Evolutionary conservation across 805 yeast species (phyloP), one percentile per base, ranked within the genome.

Genomic region (Metschnikowia sp.): DNA sequence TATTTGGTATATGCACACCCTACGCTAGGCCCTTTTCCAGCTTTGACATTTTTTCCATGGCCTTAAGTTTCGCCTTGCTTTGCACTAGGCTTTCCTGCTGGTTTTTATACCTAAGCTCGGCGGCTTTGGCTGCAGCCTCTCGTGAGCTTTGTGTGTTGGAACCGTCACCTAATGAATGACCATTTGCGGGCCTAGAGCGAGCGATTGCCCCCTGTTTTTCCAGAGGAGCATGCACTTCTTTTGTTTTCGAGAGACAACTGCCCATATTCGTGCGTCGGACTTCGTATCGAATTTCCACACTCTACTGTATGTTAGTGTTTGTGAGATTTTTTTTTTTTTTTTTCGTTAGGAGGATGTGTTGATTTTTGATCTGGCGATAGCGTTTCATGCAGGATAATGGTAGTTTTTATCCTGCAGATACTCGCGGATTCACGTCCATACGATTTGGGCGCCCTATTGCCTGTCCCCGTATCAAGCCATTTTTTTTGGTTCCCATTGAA

Each of bases 111-210:
- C 77, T 51, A 32, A 53, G 59, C 44, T 72, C 71, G 2, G 76
- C 76, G 7, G 77, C 77, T 36, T 50, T 54, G 5, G 75, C 76
- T 2, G 65, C 72, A 2, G 75, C 75, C 18, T 57, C 65, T 15
- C 66, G 54, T 18, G 52, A 42, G 19, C 30, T 30, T 40, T 39
- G 50, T 26, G 39, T 34, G 5, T 44, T 34, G 40, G 43, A 15
- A 10, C 38, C 41, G 36, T 46, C 54, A 12, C 63, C 60, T 18
- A 61, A 50, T 38, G 44, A 48, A n/a, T 50, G 55, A 9, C 63
- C 64, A 19, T 31, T 31, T 10, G 12, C 11, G 4, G 50, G 34
- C 13, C 36, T 38, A 18, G 38, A 30, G 28, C 12, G 34, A 32
- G 34, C 12, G n/a, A 5, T 32, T 9, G 6, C 8, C n/a, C 26